These are phyloP conservation scores for Calonectria pseudoreteaudii DNA, from an alignment of 2,329 filamentous ascomycete genomes.

Conservation along the genomic window DNA sequence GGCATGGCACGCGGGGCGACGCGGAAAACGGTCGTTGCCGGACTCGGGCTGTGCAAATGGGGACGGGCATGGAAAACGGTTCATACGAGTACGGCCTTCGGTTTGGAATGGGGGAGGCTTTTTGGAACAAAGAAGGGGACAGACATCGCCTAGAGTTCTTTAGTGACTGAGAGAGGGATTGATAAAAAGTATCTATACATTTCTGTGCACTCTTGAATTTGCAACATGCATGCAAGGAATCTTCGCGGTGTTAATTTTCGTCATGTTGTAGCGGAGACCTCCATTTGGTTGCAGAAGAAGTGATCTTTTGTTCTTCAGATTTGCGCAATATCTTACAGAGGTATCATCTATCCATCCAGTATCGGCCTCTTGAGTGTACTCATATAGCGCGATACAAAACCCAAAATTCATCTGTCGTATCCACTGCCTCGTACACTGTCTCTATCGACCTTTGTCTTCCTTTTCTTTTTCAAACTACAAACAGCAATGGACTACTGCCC, in stretches of 20 bases:
- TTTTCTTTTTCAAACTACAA: background rate
- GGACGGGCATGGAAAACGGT: constrained; percentile 9
- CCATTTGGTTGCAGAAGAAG: background rate
- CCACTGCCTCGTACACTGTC: background rate
- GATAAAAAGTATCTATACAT: constrained; percentile 8
- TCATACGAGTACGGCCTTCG: background rate
- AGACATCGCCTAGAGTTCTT: background rate
- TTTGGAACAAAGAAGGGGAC: background rate
- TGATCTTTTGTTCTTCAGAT: background rate
- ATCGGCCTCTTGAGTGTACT: constrained; percentile 3
- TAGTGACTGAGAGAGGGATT: constrained; percentile 6
- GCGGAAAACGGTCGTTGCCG: constrained; percentile 15
- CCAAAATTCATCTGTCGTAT: constrained; percentile 7
- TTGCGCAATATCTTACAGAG: constrained; percentile 35
- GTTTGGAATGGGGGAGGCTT: background rate
- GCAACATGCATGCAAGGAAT: background rate
- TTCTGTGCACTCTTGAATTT: background rate
- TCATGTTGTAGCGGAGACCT: background rate
- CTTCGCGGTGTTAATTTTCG: background rate
- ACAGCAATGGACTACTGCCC: background rate
- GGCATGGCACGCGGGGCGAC: constrained; percentile 4
- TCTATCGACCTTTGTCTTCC: background rate
- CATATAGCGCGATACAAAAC: background rate
- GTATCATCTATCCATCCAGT: constrained; percentile 39
- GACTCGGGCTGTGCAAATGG: constrained; percentile 5